Evolutionary conservation across 306 rosid genomes (phyloP).

Genomic region (Vigna nakashimae): DNA sequence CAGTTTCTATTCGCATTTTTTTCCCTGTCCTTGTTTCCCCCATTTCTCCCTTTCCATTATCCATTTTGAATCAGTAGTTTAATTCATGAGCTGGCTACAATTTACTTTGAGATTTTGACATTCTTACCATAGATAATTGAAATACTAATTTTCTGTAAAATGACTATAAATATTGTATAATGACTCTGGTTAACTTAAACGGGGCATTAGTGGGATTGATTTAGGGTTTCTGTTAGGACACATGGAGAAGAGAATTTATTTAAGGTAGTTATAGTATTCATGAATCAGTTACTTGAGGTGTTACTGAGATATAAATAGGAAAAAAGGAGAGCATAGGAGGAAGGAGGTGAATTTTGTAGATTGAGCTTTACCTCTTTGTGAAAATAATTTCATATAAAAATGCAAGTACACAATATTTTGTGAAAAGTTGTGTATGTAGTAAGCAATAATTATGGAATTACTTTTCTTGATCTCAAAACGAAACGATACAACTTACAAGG

Average conservation of each 20-base stretch:
- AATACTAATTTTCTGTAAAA: background rate
- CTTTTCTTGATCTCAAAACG: no score
- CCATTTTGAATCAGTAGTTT: background rate
- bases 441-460: no score
- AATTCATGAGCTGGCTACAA: background rate
- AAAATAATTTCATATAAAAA: background rate
- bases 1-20: background rate
- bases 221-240: background rate
- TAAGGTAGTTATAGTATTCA: no score
- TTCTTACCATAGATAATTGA: conserved; percentile 1
- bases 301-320: no score
- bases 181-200: background rate
- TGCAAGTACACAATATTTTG: background rate
- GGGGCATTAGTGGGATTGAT: background rate
- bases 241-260: no score
- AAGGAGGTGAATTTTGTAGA: no score
- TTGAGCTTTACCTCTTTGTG: no score
- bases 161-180: background rate
- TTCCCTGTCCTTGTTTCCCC: background rate
- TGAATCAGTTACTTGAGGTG: no score
- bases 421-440: no score
- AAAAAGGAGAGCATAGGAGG: no score
- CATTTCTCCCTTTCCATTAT: background rate
- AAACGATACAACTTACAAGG: no score
- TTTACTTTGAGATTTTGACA: background rate